These are phyloP conservation scores for Cutaneotrichosporon arboriforme DNA, from an alignment of 1,284 basidiomycete species.

Conservation along the genomic window DNA sequence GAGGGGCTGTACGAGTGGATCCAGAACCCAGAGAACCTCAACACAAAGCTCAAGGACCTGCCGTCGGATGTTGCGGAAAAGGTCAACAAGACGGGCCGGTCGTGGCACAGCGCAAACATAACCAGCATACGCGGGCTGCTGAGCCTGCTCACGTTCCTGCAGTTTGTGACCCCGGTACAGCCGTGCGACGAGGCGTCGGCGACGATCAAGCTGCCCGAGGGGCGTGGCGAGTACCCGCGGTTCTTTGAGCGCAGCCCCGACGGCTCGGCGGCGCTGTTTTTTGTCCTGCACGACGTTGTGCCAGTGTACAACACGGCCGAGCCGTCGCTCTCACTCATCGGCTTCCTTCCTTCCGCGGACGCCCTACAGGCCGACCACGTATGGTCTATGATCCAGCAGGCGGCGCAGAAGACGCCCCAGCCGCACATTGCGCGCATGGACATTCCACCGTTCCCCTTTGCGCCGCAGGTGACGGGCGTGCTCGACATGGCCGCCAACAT, in stretches of 20 bases:
- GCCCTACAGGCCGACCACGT: slow-evolving; percentile 18
- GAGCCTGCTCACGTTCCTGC: slow-evolving; percentile 23
- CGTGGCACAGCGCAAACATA: slow-evolving; percentile 18
- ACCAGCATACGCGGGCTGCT: slow-evolving; percentile 25
- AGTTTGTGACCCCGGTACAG: slow-evolving; percentile 28
- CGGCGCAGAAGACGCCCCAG: slow-evolving; percentile 12
- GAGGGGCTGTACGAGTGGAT: slow-evolving; percentile 33
- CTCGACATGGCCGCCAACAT: slow-evolving; percentile 20
- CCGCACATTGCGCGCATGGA: slow-evolving; percentile 11
- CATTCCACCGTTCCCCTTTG: slow-evolving; percentile 14
- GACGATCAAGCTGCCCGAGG: slow-evolving; percentile 4
- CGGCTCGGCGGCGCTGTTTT: slow-evolving; percentile 23
- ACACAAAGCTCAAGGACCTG: slow-evolving; percentile 16
- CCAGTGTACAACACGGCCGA: slow-evolving; percentile 38
- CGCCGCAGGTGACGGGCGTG: slow-evolving; percentile 16
- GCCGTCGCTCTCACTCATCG: slow-evolving; percentile 19
- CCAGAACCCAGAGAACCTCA: slow-evolving; percentile 20
- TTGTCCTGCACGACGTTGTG: slow-evolving; percentile 31
- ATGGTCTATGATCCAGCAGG: slow-evolving; percentile 23
- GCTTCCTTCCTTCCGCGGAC: slow-evolving; percentile 24
- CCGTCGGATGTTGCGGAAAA: slow-evolving; percentile 8
- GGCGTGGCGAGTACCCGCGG: slow-evolving; percentile 4
- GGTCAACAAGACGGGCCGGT: slow-evolving; percentile 6
- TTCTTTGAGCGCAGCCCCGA: slow-evolving; percentile 7
- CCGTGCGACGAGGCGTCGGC: slow-evolving; percentile 10